Evolutionary conservation across 805 yeast species (phyloP).

Genomic region (Monosporozyma unispora): DNA sequence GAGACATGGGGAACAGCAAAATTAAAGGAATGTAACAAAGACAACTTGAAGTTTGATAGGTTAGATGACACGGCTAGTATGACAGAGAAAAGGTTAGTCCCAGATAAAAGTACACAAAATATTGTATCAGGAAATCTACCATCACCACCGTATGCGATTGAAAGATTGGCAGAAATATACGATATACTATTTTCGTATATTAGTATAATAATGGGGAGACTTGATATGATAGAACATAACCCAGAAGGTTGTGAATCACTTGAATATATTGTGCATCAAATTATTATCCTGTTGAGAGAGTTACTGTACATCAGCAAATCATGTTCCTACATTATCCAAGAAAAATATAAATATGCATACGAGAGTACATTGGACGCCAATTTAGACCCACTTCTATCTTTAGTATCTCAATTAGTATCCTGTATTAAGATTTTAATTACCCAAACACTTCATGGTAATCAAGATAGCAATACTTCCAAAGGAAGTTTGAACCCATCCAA

Average conservation of each 20-base stretch:
- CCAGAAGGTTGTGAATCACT: slow-evolving; percentile 58
- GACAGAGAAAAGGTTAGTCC: not conserved
- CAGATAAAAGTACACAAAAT: not conserved
- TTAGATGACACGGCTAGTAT: not conserved
- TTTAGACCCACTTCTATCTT: slow-evolving; percentile 48
- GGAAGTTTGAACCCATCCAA: slow-evolving; percentile 9
- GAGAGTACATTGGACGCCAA: slow-evolving; percentile 32
- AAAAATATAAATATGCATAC: slow-evolving; percentile 22
- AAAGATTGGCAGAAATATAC: slow-evolving; percentile 56
- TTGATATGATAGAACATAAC: slow-evolving; percentile 70
- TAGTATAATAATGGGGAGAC: slow-evolving; percentile 62
- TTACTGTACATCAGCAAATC: slow-evolving; percentile 50
- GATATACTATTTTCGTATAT: slow-evolving; percentile 51
- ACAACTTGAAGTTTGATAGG: slow-evolving; percentile 24
- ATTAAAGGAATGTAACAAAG: slow-evolving; percentile 32
- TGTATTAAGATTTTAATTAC: slow-evolving; percentile 56
- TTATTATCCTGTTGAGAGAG: slow-evolving; percentile 56
- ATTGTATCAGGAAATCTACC: slow-evolving; percentile 24
- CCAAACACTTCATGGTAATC: slow-evolving; percentile 39
- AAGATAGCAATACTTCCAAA: slow-evolving; percentile 1
- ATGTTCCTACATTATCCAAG: slow-evolving; percentile 31
- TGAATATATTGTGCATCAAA: slow-evolving; percentile 59
- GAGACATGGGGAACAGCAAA: slow-evolving; percentile 67
- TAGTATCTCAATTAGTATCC: slow-evolving; percentile 57
- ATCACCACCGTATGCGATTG: slow-evolving; percentile 52